These are phyloP conservation scores for Pichia norvegensis DNA, from an alignment of 1,139 yeast species.

Conservation along the genomic window DNA sequence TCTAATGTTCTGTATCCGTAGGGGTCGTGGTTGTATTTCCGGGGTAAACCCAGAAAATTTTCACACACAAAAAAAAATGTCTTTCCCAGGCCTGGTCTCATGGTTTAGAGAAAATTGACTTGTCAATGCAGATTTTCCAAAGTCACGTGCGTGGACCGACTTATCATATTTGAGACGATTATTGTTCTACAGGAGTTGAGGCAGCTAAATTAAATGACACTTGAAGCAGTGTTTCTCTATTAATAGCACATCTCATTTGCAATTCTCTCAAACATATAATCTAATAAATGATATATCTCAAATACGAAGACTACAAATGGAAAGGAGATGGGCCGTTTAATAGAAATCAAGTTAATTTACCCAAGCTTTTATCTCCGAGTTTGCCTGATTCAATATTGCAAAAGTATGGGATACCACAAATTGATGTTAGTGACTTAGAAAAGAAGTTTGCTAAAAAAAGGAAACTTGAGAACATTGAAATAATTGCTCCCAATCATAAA, in stretches of 20 bases:
- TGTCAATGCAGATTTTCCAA: too few species aligned
- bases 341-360: constrained; percentile 8
- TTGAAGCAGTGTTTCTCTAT: neutral
- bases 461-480: neutral
- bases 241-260: neutral
- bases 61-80: neutral
- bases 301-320: constrained; percentile 5
- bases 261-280: too few species aligned
- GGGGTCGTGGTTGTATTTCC: neutral
- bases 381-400: constrained; percentile 8
- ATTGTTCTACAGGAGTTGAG: neutral
- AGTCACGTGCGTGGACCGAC: neutral
- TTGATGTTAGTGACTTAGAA: constrained; percentile 7
- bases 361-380: constrained; percentile 10
- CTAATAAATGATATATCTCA: neutral
- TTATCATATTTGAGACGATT: neutral
- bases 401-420: constrained; percentile 5
- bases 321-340: neutral
- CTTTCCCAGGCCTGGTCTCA: too few species aligned
- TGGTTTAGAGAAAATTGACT: too few species aligned
- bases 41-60: neutral
- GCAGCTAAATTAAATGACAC: neutral
- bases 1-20: neutral
- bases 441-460: neutral
- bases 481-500: neutral